Evolutionary conservation across 495 filamentous ascomycete species (phyloP).

Genomic region (Neurospora sp.): DNA sequence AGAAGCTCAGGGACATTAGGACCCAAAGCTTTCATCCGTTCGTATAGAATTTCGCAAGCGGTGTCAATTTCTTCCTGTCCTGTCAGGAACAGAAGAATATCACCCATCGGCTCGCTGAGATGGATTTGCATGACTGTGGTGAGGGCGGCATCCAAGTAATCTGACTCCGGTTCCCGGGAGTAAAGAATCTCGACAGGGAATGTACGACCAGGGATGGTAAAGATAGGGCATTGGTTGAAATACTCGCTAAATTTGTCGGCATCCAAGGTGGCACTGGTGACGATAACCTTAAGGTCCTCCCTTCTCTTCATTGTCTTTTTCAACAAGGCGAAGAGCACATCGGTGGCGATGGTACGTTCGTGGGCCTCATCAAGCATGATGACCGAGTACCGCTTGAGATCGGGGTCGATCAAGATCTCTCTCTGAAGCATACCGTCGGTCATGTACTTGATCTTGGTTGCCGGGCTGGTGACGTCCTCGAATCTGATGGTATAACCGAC

Average conservation of each 20-base stretch:
- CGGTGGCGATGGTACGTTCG: constrained; percentile 92
- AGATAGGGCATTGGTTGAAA: constrained; percentile 89
- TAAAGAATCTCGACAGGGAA: constrained; percentile 95
- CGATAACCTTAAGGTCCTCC: constrained; percentile 85
- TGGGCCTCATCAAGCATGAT: constrained; percentile 99
- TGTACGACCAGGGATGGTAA: constrained; percentile 90
- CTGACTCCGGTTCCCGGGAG: constrained; percentile 84
- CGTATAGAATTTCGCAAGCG: constrained; percentile 80
- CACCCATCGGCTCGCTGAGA: constrained; percentile 77
- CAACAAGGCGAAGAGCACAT: constrained; percentile 86
- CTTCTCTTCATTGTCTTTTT: constrained; percentile 87
- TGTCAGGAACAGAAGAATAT: constrained; percentile 92
- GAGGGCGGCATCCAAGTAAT: constrained; percentile 93
- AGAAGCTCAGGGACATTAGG: constrained; percentile 84
- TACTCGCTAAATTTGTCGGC: constrained; percentile 96
- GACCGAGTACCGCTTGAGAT: constrained; percentile 78
- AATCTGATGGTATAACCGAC: constrained; percentile 98
- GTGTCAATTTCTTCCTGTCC: constrained; percentile 98
- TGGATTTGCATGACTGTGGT: constrained; percentile 98
- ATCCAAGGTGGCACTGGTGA: constrained; percentile 91
- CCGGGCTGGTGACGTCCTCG: constrained; percentile 82
- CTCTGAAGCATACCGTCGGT: constrained; percentile 97
- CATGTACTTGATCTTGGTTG: constrained; percentile 98
- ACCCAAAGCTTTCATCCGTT: constrained; percentile 93
- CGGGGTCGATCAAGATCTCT: constrained; percentile 85